Conservation (phyloP, 129 eudicot species). For the Pseudognaphalium luteoalbum region DNA sequence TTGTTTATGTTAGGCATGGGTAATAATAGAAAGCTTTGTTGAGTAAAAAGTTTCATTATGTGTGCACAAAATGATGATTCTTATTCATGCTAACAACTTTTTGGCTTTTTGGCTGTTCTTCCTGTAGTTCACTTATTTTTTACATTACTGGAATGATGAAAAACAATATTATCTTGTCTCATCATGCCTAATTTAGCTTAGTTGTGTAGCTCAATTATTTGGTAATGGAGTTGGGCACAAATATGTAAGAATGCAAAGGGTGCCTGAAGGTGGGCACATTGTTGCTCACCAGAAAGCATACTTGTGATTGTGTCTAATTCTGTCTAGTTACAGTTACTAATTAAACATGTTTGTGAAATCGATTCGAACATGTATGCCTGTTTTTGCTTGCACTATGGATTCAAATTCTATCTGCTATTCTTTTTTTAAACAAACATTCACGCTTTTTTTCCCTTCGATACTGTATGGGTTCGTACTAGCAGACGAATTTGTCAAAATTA, state of each 20-base stretch:
- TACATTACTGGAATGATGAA: conserved; percentile 1
- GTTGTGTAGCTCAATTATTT: neutral
- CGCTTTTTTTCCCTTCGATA: neutral
- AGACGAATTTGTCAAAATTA: neutral
- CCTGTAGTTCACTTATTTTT: neutral
- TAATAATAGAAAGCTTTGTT: neutral
- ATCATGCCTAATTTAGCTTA: neutral
- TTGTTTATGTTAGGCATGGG: neutral
- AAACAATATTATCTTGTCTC: neutral
- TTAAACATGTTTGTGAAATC: no score
- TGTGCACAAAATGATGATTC: neutral
- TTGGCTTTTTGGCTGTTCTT: neutral
- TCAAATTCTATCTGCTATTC: no score
- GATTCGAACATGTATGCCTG: no score
- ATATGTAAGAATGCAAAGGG: neutral
- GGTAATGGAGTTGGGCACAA: neutral
- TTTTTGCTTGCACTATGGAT: no score
- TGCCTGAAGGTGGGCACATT: no score
- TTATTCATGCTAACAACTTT: no score
- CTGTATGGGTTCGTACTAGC: neutral
- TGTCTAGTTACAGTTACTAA: neutral
- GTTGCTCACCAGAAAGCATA: neutral
- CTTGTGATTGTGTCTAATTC: no score
- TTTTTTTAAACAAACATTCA: no score
- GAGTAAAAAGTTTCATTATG: neutral